These are phyloP conservation scores for Chaetothyriales sp. DNA, from an alignment of 2,329 filamentous ascomycete genomes.

Conservation along the genomic window DNA sequence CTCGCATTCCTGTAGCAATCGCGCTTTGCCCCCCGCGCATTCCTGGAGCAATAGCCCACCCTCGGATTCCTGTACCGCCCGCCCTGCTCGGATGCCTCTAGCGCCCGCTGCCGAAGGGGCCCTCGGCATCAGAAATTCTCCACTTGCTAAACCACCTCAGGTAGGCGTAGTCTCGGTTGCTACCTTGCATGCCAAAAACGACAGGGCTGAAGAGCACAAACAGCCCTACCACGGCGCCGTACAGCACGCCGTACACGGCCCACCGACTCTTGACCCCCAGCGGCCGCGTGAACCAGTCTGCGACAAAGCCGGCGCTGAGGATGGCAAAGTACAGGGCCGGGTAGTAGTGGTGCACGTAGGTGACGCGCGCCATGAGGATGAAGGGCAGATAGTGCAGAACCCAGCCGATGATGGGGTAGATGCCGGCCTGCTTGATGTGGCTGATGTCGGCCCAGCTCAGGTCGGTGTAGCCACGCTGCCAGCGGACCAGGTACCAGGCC, in stretches of 20 bases:
- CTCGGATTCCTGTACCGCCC: too few species aligned
- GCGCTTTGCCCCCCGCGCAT: too few species aligned
- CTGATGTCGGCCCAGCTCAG: conserved; percentile 70
- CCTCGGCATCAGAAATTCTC: conserved; percentile 57
- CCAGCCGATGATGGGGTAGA: conserved; percentile 91
- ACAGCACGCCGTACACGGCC: conserved; percentile 59
- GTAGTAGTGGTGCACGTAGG: conserved; percentile 98
- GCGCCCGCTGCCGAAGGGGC: background rate
- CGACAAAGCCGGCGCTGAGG: conserved; percentile 70
- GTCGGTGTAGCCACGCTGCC: conserved; percentile 88
- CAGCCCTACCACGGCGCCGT: conserved; percentile 57
- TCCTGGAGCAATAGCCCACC: too few species aligned
- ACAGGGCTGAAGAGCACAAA: conserved; percentile 88
- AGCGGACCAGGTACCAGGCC: conserved; percentile 76
- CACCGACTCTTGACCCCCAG: conserved; percentile 51
- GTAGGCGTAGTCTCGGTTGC: conserved; percentile 71
- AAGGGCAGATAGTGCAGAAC: conserved; percentile 93
- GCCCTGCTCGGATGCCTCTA: too few species aligned
- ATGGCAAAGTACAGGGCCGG: conserved; percentile 97
- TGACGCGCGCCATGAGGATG: conserved; percentile 94
- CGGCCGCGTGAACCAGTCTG: conserved; percentile 67
- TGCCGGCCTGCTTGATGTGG: conserved; percentile 81
- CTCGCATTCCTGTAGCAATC: too few species aligned
- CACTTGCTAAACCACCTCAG: conserved; percentile 87
- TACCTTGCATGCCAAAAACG: conserved; percentile 88